Evolutionary conservation across 805 yeast genomes (phyloP), one percentile per base, ranked within the genome.

Genomic region (Pichia nanzhaoensis): DNA sequence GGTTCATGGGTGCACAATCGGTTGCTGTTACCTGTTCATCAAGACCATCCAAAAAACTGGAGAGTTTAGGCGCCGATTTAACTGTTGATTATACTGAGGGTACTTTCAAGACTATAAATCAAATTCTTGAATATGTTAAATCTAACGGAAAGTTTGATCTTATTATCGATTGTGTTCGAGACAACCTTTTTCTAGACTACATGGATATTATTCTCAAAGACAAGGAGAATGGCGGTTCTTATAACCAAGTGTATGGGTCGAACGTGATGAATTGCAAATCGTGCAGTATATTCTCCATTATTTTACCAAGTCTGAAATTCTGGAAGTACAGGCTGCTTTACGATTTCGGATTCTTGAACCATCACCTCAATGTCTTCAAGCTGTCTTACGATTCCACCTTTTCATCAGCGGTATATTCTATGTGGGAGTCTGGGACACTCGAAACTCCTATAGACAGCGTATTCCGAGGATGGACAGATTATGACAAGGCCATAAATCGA

Each of bases 121-220:
- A 70, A 41, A 57, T 69, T 1, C 60, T 62, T 31, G 52, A 53
- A 16, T 47, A 56, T 32, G 59, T 63, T 10, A 60, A 50, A 28
- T 64, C 66, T 17, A 62, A 67, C 41, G 70, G 73, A n/a, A 67
- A 71, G 50, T 85, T 80, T 54, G 88, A 83, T 55, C 57, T 74
- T 8, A 76, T 85, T 40, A 58, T 79, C 28, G 95, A 86, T 63
- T 71, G 82, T 42, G 78, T 76, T 41, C 90, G 95, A 36, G 77
- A 75, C 46, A 56, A 59, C 21, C 75, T 71, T 17, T 69, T 80
- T 13, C 33, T 45, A 12, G 33, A 34, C 16, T 40, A 37, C 33
- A 66, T 75, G 44, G 55, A 63, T 5, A 52, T 65, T 34, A 65
- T 69, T 19, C 62, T 84, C 49, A 74, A 75, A 52, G 69, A 75